Conservation (phyloP, 495 filamentous ascomycete species). For the Penicillium chermesinum region DNA sequence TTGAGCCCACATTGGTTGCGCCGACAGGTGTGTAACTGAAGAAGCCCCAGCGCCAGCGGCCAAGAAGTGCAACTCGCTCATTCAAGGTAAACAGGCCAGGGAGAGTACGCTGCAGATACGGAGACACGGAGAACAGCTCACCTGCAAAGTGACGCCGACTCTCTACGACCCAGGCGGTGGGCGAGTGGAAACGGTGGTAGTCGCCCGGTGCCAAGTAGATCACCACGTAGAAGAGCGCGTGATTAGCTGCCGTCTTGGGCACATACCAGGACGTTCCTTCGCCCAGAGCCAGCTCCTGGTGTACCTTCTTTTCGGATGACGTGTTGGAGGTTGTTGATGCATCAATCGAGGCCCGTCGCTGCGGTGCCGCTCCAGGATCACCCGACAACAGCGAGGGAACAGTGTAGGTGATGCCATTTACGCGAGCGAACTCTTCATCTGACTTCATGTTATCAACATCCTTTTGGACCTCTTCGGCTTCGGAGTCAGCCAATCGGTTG, state of each 20-base stretch:
- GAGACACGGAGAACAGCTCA: slow-evolving; percentile 90
- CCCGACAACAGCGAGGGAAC: slow-evolving; percentile 85
- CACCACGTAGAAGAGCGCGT: slow-evolving; percentile 85
- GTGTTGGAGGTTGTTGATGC: slow-evolving; percentile 61
- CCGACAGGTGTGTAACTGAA: slow-evolving; percentile 94
- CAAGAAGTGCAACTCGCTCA: slow-evolving; percentile 89
- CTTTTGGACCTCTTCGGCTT: slow-evolving; percentile 20
- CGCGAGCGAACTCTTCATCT: slow-evolving; percentile 87
- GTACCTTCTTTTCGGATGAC: slow-evolving; percentile 71
- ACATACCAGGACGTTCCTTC: slow-evolving; percentile 72
- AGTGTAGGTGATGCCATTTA: slow-evolving; percentile 97
- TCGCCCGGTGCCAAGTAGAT: slow-evolving; percentile 98
- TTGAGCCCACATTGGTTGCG: slow-evolving; percentile 97
- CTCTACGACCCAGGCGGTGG: slow-evolving; percentile 89
- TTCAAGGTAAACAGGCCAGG: slow-evolving; percentile 95
- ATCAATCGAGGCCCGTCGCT: slow-evolving; percentile 46
- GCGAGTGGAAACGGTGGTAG: slow-evolving; percentile 97
- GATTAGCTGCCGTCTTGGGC: slow-evolving; percentile 53
- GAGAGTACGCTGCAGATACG: slow-evolving; percentile 85
- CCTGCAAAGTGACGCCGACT: slow-evolving; percentile 91
- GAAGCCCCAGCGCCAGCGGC: slow-evolving; percentile 95
- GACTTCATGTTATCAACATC: slow-evolving; percentile 53
- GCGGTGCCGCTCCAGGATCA: slow-evolving; percentile 25
- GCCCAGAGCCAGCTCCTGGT: slow-evolving; percentile 71
- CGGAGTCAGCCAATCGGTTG: slow-evolving; percentile 34